Conservation (phyloP, 495 filamentous ascomycete species). For the Hypoxylon intermedium region DNA sequence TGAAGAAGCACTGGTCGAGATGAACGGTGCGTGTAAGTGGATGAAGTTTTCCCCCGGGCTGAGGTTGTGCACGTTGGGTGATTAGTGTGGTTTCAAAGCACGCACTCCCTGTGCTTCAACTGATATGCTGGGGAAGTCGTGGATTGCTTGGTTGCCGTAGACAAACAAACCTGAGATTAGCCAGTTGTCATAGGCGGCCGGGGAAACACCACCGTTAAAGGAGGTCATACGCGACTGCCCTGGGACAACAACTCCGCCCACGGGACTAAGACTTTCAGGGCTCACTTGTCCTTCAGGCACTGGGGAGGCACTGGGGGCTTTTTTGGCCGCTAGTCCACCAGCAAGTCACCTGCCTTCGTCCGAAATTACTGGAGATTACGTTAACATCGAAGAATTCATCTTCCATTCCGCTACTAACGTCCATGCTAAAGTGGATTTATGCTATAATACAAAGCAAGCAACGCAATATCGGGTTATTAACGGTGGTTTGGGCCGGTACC, state of each 20-base stretch:
- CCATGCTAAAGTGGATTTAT: slow-evolving; percentile 3
- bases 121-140: slow-evolving; percentile 14
- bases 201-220: slow-evolving; percentile 15
- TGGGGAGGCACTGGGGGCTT: background rate
- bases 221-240: slow-evolving; percentile 27
- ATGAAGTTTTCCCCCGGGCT: background rate
- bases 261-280: background rate
- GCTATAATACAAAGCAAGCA: slow-evolving; percentile 29
- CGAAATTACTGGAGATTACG: background rate
- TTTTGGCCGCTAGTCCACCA: background rate
- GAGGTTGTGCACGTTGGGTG: background rate
- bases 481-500: slow-evolving; percentile 7
- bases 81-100: slow-evolving; percentile 31
- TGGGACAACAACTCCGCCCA: background rate
- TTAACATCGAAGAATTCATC: background rate
- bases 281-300: background rate
- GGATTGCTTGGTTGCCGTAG: slow-evolving; percentile 20
- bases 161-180: slow-evolving; percentile 17
- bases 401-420: background rate
- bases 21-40: too few relatives aligned
- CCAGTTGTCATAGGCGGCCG: background rate
- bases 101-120: slow-evolving; percentile 1
- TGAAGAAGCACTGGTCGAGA: background rate
- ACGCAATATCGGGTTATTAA: slow-evolving; percentile 5
- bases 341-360: background rate